A percentile compares a stretch with the other conserved stretches of the same genome.
Evolutionary conservation across 208 protist species (phyloP).

Genomic region (Sergeia podlipaevii): DNA sequence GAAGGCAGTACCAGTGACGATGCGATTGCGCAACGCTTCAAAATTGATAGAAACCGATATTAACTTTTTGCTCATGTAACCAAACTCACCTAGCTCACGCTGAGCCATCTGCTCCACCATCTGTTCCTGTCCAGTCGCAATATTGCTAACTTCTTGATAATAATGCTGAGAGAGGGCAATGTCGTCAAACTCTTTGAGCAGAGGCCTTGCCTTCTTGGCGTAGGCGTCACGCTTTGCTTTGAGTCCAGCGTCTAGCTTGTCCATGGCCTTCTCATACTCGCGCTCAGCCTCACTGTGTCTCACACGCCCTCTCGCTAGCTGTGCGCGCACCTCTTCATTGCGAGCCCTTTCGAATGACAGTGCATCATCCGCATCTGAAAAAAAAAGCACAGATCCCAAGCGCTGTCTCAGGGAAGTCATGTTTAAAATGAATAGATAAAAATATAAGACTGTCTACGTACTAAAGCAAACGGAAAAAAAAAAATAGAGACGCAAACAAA

Average conservation of each 20-base stretch:
- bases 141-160: conserved; percentile 65
- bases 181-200: conserved; percentile 77
- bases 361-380: conserved; percentile 45
- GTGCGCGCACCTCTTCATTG: conserved; percentile 62
- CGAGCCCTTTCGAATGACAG: conserved; percentile 58
- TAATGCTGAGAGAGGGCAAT: conserved; percentile 76
- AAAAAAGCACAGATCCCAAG: conserved; percentile 36
- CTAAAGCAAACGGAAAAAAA: conserved; percentile 2
- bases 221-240: conserved; percentile 44
- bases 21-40: conserved; percentile 45
- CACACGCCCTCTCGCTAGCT: conserved; percentile 30
- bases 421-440: not conserved
- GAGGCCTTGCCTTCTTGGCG: conserved; percentile 36
- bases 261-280: conserved; percentile 11
- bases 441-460: not conserved
- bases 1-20: conserved; percentile 53
- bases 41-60: conserved; percentile 77
- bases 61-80: conserved; percentile 85
- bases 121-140: conserved; percentile 33
- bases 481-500: conserved; percentile 2
- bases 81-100: conserved; percentile 67
- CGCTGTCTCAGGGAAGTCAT: conserved; percentile 34
- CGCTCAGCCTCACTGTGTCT: conserved; percentile 40
- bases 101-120: conserved; percentile 50
- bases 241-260: conserved; percentile 38